A percentile compares a stretch with the other conserved stretches of the same genome.
Evolutionary conservation across 2,329 filamentous ascomycete genomes (phyloP).

Genomic region (Westerdykella ornata): DNA sequence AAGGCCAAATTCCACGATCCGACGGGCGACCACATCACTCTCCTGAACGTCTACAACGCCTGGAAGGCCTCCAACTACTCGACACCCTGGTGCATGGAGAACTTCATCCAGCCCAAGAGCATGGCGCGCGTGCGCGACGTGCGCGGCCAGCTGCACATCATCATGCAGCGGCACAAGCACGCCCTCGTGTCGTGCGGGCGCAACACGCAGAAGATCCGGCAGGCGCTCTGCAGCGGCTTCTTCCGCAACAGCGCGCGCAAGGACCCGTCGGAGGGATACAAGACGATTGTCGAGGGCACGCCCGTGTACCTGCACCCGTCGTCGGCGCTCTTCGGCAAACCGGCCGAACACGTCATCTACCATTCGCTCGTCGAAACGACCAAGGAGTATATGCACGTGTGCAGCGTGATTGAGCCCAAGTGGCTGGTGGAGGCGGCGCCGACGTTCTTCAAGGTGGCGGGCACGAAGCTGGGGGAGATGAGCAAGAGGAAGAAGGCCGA

Average conservation of each 20-base stretch:
- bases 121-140: slow-evolving; percentile 91
- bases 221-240: slow-evolving; percentile 86
- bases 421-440: slow-evolving; percentile 93
- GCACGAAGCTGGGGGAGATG: slow-evolving; percentile 61
- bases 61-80: slow-evolving; percentile 83
- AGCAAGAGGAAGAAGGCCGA: slow-evolving; percentile 91
- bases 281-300: slow-evolving; percentile 91
- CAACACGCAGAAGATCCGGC: slow-evolving; percentile 78
- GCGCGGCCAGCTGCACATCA: slow-evolving; percentile 81
- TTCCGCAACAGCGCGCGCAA: slow-evolving; percentile 94
- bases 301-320: slow-evolving; percentile 91
- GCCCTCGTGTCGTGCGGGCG: slow-evolving; percentile 76
- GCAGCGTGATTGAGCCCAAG: slow-evolving; percentile 88
- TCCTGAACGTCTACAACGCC: slow-evolving; percentile 94
- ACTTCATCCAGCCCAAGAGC: slow-evolving; percentile 87
- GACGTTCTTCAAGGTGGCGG: slow-evolving; percentile 96
- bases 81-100: slow-evolving; percentile 92
- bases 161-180: slow-evolving; percentile 88
- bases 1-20: slow-evolving; percentile 97
- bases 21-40: slow-evolving; percentile 85
- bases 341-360: slow-evolving; percentile 94
- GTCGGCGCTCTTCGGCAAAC: slow-evolving; percentile 89
- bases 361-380: slow-evolving; percentile 85
- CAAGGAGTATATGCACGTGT: slow-evolving; percentile 97
- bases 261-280: slow-evolving; percentile 94